Evolutionary conservation across 164 flowering plant genomes (phyloP), one percentile per base, ranked within the genome.

Genomic region (Tinospora cordifolia): DNA sequence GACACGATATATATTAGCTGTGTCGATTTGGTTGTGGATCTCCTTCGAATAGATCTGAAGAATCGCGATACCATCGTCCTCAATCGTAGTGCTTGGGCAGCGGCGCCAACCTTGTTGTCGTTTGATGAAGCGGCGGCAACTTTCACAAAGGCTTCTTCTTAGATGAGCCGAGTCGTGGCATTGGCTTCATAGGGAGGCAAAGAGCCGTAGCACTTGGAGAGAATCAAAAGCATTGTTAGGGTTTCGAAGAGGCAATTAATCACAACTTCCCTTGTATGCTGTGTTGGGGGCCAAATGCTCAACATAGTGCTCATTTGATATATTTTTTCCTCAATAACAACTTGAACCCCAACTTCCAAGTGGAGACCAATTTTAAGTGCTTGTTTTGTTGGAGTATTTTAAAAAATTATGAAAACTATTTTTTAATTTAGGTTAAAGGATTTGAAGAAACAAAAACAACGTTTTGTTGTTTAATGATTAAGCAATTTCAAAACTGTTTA

Each of bases 211-310:
- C 99, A 86, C 80, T 89, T 86, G 72, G 97, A 85, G 79, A 94
- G 88, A 24, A 87, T 75, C 41, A 97, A 94, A 0, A 84, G 81
- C 5, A 88, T 34, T 9, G 96, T 79, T 54, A 94, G 89, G 59
- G 90, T 90, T 71, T 94, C 92, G 72, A 90, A 74, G 41, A 92
- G 87, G 70, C 93, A 92, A 26, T 69, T 75, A 65, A 78, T 73
- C 7, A 94, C 91, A 58, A 98, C 97, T 46, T 88, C 92, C 60
- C 99, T 86, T 0, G 98, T 92, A 46, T 91, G 86, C 74, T 87
- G 85, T 9, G 81, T 76, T 1, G 98, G 99, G 0, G 97, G 99
- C 98, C 99, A 92, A 41, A 94, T 90, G 86, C 85, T 88, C 76
- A 94, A 85, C 12, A 85, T 68, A 68, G 73, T 73, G 34, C 39